A percentile compares a stretch with the other conserved stretches of the same genome.
Conservation (phyloP, 306 rosid genomes). For the Citrullus colocynthis region DNA sequence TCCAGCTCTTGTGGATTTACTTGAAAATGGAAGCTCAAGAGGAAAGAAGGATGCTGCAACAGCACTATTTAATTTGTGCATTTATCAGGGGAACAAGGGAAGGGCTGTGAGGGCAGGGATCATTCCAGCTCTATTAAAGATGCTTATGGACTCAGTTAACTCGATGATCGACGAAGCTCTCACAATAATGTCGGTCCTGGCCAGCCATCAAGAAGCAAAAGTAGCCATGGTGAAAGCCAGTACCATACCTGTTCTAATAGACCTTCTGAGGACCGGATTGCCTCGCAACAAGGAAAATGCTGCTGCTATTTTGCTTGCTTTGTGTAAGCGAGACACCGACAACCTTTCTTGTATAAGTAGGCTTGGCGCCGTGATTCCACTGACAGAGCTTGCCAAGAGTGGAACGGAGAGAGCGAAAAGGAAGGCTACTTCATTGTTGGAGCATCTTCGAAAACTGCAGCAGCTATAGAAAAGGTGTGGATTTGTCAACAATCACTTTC, state of each 20-base stretch:
- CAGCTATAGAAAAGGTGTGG: conserved; percentile 27
- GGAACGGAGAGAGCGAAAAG: conserved; percentile 93
- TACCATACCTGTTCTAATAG: conserved; percentile 79
- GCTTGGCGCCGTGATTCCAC: conserved; percentile 81
- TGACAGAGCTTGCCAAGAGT: conserved; percentile 56
- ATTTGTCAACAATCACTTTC: background rate
- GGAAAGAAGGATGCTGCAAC: conserved; percentile 96
- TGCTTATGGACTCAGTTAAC: conserved; percentile 76
- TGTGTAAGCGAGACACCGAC: conserved; percentile 70
- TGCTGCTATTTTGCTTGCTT: conserved; percentile 72
- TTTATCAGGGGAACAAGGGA: conserved; percentile 94
- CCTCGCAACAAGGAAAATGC: conserved; percentile 89
- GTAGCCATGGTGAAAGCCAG: conserved; percentile 67
- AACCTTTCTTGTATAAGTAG: conserved; percentile 70
- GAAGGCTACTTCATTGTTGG: conserved; percentile 80
- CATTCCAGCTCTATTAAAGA: conserved; percentile 51
- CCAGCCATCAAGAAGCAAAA: conserved; percentile 86
- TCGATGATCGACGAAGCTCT: conserved; percentile 83
- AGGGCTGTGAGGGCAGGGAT: conserved; percentile 82
- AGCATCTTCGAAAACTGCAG: conserved; percentile 65
- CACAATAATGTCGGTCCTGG: conserved; percentile 88
- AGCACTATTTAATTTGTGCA: conserved; percentile 82
- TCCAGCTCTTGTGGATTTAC: conserved; percentile 77
- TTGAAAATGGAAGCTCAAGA: conserved; percentile 71
- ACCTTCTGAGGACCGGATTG: conserved; percentile 67